Evolutionary conservation across 2,329 filamentous ascomycete species (phyloP).

Genomic region (Diaporthe sp.): DNA sequence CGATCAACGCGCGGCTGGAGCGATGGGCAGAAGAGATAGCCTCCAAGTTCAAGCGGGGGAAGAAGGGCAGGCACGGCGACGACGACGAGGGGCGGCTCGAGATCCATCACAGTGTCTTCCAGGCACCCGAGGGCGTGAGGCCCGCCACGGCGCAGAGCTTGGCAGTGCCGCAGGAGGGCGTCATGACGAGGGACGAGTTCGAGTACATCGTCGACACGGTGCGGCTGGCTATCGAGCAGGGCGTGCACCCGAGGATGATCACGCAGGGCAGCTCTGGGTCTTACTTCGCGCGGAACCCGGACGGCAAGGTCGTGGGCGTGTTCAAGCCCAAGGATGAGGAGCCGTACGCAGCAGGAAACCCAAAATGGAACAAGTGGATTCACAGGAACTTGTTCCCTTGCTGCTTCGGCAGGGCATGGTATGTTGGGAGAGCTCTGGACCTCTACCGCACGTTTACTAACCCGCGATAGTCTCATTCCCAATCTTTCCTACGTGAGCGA

Average conservation of each 20-base stretch:
- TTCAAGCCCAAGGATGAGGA: slow-evolving; percentile 99
- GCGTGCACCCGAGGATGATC: slow-evolving; percentile 95
- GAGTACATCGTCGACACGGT: slow-evolving; percentile 92
- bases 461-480: slow-evolving; percentile 79
- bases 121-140: slow-evolving; percentile 88
- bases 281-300: slow-evolving; percentile 93
- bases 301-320: slow-evolving; percentile 95
- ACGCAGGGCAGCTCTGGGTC: slow-evolving; percentile 97
- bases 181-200: slow-evolving; percentile 85
- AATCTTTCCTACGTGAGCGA: slow-evolving; percentile 98
- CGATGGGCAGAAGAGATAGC: slow-evolving; percentile 99
- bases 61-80: slow-evolving; percentile 68
- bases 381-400: slow-evolving; percentile 97
- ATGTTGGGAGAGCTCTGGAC: slow-evolving; percentile 32
- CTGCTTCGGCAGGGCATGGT: slow-evolving; percentile 94
- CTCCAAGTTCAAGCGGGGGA: slow-evolving; percentile 92
- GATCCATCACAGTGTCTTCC: slow-evolving; percentile 98
- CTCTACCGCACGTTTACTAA: slow-evolving; percentile 2
- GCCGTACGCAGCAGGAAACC: slow-evolving; percentile 95
- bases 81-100: slow-evolving; percentile 89
- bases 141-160: slow-evolving; percentile 84
- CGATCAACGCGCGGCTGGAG: slow-evolving; percentile 95
- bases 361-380: slow-evolving; percentile 99
- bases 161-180: slow-evolving; percentile 72
- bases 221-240: slow-evolving; percentile 88